phyloP scores from a whole-genome alignment of 2,329 filamentous ascomycete genomes.

The Seiridium cupressi region DNA sequence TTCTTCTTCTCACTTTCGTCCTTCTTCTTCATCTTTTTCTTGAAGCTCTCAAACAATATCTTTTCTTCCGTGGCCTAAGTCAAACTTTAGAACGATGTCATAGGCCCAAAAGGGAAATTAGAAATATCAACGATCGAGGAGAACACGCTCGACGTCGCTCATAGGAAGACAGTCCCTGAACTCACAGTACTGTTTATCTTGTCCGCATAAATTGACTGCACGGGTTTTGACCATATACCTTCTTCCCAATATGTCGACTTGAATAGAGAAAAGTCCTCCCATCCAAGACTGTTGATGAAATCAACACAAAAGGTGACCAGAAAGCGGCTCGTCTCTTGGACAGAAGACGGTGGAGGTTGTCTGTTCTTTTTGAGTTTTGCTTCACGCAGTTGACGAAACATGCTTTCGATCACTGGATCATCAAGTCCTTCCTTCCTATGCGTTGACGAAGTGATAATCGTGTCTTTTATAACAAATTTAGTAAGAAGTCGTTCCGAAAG shows the following conservation, averaged over 20 bases:
- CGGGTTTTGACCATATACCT: neutral
- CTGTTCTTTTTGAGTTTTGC: neutral
- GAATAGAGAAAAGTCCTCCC: neutral
- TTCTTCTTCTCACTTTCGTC: too few species aligned
- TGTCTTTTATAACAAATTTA: neutral
- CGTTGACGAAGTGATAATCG: neutral
- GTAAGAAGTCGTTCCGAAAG: neutral
- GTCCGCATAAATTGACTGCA: neutral
- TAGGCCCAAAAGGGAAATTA: neutral
- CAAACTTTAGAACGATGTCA: neutral
- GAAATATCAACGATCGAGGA: neutral
- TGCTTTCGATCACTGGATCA: neutral
- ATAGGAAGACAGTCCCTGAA: neutral
- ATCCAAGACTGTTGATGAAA: neutral
- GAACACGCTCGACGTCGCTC: neutral
- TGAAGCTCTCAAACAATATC: neutral
- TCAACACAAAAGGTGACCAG: neutral
- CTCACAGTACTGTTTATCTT: neutral
- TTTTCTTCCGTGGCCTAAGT: neutral
- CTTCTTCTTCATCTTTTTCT: neutral
- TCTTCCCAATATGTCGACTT: neutral
- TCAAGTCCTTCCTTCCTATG: neutral
- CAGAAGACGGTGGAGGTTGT: neutral
- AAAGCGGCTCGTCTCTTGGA: neutral
- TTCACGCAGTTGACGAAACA: neutral